Evolutionary conservation across 2,329 filamentous ascomycete species (phyloP), one percentile per base, ranked within the genome.

Genomic region (Xylariaceae sp.): DNA sequence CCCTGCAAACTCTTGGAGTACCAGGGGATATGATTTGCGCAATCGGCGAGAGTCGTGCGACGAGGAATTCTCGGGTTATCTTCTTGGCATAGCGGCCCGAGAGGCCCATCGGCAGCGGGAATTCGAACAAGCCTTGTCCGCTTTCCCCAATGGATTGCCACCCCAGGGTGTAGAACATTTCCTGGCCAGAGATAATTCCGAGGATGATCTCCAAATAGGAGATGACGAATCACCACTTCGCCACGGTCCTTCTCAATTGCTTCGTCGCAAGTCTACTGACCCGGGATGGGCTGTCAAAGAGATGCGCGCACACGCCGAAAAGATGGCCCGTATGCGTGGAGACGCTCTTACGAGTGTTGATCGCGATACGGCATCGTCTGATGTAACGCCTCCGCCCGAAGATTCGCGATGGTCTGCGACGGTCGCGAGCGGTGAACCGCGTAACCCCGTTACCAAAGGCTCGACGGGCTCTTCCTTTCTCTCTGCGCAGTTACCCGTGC

Each of bases 81-180:
- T 96, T 57, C 82, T 96, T 60, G 86, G 89, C 58, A 78, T 96
- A 59, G 90, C 92, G 49, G 89, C 89, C 54, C 88, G 86, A 69
- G 88, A 91, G 69, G 89, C 89, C 7, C 87, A 94, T 72, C 85
- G 87, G 69, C 88, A 93, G 72, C 78, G 70, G 48, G 69, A 97
- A 64, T 85, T 88, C 63, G 90, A 96, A 67, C 80, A 85, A 69
- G 89, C 88, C 52, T 80, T 92, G 70, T 86, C 87, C 45, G 89
- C 88, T 1, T 92, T 91, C 69, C 88, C 88, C 68, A 87, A 87
- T 68, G 82, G 83, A 9, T 81, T 87, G 47, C 82, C 84, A 62
- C 85, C 88, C 67, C 87, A 87, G 63, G 86, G 84, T 49, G 86
- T 89, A 6, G 82, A 87, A 66, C 88, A 91, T 69, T 91, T 88